Evolutionary conservation across 163 green algal species (phyloP).

Genomic region (Scenedesmus sp.): DNA sequence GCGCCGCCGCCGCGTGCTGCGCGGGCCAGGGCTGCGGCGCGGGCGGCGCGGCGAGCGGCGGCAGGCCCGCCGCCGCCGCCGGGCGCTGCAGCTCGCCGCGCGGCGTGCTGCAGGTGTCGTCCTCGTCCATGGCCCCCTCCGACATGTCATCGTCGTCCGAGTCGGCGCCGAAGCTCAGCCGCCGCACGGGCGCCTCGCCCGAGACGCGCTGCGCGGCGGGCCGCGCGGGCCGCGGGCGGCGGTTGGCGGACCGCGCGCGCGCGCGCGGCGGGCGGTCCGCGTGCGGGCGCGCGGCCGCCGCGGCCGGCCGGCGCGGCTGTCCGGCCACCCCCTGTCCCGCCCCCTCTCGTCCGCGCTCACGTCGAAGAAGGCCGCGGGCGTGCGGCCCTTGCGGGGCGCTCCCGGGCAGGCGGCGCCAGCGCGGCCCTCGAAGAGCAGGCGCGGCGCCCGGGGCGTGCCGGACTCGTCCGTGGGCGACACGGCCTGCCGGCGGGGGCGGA

Average conservation of each 20-base stretch:
- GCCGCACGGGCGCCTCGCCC: constrained; percentile 11
- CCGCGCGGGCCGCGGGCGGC: background rate
- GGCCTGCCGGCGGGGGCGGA: too few relatives aligned
- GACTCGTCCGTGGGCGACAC: background rate
- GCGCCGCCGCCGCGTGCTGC: background rate
- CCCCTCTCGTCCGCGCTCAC: background rate
- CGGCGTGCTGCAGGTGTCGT: constrained; percentile 4
- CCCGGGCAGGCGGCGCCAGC: constrained; percentile 5
- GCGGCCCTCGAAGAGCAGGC: background rate
- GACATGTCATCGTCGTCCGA: background rate
- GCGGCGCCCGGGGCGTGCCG: background rate
- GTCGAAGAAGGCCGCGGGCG: constrained; percentile 4
- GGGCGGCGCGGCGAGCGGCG: too few relatives aligned
- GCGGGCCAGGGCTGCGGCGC: too few relatives aligned
- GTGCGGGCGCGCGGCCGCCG: too few relatives aligned
- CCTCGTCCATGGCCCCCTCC: background rate
- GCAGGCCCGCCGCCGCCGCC: too few relatives aligned
- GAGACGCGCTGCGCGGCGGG: background rate
- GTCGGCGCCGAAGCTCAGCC: constrained; percentile 8
- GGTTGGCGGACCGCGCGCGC: too few relatives aligned
- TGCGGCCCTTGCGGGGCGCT: background rate
- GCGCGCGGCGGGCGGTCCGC: too few relatives aligned
- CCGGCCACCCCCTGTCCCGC: too few relatives aligned
- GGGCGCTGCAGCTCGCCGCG: background rate
- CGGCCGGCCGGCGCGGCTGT: too few relatives aligned